Conservation (phyloP, 352 stramenopile genomes). For the Pythium insidiosum region DNA sequence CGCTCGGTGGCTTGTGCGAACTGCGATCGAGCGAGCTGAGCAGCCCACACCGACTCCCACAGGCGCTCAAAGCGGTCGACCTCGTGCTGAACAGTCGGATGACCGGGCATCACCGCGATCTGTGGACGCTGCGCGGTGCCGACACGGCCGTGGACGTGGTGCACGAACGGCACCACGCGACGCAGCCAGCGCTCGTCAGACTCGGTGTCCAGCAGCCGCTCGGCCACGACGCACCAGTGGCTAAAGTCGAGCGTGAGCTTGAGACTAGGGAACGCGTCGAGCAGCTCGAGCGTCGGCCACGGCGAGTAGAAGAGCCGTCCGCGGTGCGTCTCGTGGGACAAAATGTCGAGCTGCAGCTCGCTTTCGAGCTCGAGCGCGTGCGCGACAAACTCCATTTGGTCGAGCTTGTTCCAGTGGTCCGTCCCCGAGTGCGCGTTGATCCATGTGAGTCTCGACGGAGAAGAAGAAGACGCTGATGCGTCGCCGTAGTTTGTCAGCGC, state of each 20-base stretch:
- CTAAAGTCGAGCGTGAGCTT: constrained; percentile 68
- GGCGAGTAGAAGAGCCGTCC: constrained; percentile 64
- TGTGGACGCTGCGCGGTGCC: constrained; percentile 43
- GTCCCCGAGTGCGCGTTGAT: constrained; percentile 57
- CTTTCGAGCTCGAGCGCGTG: constrained; percentile 36
- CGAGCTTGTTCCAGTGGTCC: constrained; percentile 36
- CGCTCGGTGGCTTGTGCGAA: constrained; percentile 3
- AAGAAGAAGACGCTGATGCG: too few species aligned
- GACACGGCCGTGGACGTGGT: constrained; percentile 56
- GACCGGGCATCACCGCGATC: constrained; percentile 26
- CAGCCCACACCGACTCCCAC: constrained; percentile 37
- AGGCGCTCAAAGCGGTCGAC: constrained; percentile 44
- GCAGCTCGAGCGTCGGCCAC: constrained; percentile 49
- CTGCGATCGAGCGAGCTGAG: constrained; percentile 16
- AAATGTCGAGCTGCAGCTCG: constrained; percentile 19
- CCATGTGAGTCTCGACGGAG: too few species aligned
- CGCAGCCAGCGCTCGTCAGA: constrained; percentile 34
- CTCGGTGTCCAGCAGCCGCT: constrained; percentile 40
- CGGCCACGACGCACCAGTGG: constrained; percentile 53
- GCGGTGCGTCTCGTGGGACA: constrained; percentile 59
- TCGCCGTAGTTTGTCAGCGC: too few species aligned
- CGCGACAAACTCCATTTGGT: constrained; percentile 43
- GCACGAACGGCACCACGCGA: constrained; percentile 43
- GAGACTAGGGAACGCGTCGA: constrained; percentile 48
- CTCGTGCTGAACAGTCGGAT: constrained; percentile 17